Conservation (phyloP, 2,329 filamentous ascomycete species). For the Drechslera avenae region DNA sequence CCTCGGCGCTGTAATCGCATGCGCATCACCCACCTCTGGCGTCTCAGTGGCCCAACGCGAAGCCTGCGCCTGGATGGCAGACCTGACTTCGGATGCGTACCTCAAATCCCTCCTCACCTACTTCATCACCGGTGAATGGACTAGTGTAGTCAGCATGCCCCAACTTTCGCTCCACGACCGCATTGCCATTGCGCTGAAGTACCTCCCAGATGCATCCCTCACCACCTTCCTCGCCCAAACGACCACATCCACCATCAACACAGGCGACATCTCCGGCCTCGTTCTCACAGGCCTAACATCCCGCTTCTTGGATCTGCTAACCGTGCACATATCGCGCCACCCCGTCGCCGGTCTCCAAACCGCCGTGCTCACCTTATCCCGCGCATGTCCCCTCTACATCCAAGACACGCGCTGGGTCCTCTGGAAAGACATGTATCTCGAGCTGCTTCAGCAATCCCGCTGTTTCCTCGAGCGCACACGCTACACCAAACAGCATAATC, state of each 20-base stretch:
- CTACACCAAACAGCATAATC: conserved; percentile 78
- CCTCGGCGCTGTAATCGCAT: conserved; percentile 55
- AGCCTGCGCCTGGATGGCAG: conserved; percentile 65
- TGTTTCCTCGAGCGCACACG: conserved; percentile 75
- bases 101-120: conserved; percentile 78
- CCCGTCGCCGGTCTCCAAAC: conserved; percentile 72
- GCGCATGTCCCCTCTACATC: conserved; percentile 76
- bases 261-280: conserved; percentile 77
- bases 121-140: conserved; percentile 78
- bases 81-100: conserved; percentile 74
- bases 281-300: conserved; percentile 79
- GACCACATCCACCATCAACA: conserved; percentile 63
- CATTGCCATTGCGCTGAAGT: conserved; percentile 72
- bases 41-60: conserved; percentile 65
- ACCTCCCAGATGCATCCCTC: conserved; percentile 64
- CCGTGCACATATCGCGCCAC: conserved; percentile 75
- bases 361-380: conserved; percentile 73
- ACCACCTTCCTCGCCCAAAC: conserved; percentile 55
- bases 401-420: conserved; percentile 75
- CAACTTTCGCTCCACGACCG: conserved; percentile 77
- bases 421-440: conserved; percentile 77
- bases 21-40: conserved; percentile 45
- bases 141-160: conserved; percentile 71
- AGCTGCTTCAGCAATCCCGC: conserved; percentile 72
- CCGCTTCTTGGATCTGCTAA: conserved; percentile 73